Percentiles rank a stretch among this genome's conserved stretches.
Conservation (phyloP, 1,139 yeast genomes). For the Zygosaccharomyces sapae region DNA sequence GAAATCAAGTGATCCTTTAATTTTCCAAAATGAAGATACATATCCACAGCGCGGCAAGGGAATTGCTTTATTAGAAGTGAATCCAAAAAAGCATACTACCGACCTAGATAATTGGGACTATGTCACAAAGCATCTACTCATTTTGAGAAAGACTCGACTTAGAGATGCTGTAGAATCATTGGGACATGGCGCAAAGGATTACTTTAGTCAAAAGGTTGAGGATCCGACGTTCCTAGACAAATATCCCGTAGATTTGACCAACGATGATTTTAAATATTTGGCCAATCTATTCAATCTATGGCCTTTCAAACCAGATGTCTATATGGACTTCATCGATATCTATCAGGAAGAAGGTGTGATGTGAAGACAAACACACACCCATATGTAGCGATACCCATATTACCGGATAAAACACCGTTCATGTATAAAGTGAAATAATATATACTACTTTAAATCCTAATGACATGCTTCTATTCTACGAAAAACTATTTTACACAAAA, state of each 20-base stretch:
- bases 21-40: slow-evolving; percentile 22
- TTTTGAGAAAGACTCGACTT: slow-evolving; percentile 48
- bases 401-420: background rate
- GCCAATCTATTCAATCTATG: slow-evolving; percentile 56
- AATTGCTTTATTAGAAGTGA: slow-evolving; percentile 51
- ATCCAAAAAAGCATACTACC: slow-evolving; percentile 44
- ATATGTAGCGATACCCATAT: background rate
- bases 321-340: slow-evolving; percentile 28
- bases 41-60: slow-evolving; percentile 19
- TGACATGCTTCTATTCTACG: background rate
- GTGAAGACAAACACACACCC: background rate
- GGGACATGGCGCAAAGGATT: slow-evolving; percentile 83
- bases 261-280: slow-evolving; percentile 51
- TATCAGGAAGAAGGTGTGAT: slow-evolving; percentile 21
- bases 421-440: background rate
- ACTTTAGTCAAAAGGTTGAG: slow-evolving; percentile 43
- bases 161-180: slow-evolving; percentile 48
- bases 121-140: slow-evolving; percentile 61
- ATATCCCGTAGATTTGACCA: slow-evolving; percentile 47
- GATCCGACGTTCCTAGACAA: slow-evolving; percentile 42
- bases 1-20: slow-evolving; percentile 27
- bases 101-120: slow-evolving; percentile 61
- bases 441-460: background rate
- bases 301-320: slow-evolving; percentile 79
- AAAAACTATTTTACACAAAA: slow-evolving; percentile 1